Evolutionary conservation across 306 rosid genomes (phyloP).

Genomic region (Echinosophora koreensis): DNA sequence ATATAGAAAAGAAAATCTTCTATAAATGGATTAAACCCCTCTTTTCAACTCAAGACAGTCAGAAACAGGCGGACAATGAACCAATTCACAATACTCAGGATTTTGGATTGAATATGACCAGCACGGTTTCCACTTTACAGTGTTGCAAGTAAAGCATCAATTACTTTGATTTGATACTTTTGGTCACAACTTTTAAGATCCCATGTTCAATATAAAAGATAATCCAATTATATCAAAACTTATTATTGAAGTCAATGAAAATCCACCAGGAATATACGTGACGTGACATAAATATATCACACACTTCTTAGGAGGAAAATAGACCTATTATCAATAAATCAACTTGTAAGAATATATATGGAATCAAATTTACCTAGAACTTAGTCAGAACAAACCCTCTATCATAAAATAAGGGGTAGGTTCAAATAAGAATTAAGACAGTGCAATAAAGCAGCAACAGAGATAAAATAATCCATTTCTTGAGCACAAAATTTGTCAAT

Average conservation of each 20-base stretch:
- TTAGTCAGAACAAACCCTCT: slow-evolving; percentile 12
- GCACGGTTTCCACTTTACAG: not conserved
- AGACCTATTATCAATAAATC: slow-evolving; percentile 14
- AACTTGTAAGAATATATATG: not conserved
- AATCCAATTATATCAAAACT: not conserved
- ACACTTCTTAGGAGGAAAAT: not conserved
- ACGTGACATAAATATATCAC: not conserved
- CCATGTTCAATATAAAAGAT: not conserved
- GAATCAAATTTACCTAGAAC: slow-evolving; percentile 26
- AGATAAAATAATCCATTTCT: slow-evolving; percentile 23
- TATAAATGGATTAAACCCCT: not conserved
- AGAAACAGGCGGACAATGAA: not conserved
- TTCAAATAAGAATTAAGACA: slow-evolving; percentile 19
- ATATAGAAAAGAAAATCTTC: not conserved
- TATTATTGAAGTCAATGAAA: not conserved
- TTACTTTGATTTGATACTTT: not conserved
- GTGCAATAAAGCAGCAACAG: not conserved
- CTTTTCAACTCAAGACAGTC: not conserved
- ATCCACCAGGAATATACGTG: not conserved
- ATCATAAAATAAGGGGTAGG: not conserved
- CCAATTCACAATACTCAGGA: not conserved
- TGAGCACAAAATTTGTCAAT: not conserved
- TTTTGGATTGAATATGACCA: not conserved
- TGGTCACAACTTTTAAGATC: slow-evolving; percentile 14
- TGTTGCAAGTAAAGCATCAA: not conserved